These are phyloP conservation scores for Rhizophora apiculata DNA, from an alignment of 345 rosid species.

Conservation along the genomic window DNA sequence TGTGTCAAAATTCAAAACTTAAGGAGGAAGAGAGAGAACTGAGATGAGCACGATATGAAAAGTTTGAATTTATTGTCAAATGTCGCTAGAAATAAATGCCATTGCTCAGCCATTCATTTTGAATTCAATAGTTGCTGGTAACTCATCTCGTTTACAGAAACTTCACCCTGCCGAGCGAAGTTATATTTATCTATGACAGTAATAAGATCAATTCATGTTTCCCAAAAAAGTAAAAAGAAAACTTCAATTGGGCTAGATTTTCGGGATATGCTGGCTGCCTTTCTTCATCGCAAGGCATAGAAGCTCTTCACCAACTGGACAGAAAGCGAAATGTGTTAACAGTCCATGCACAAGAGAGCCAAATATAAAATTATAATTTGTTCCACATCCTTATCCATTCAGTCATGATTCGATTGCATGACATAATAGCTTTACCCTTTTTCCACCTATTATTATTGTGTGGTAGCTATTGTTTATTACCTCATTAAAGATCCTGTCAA, in stretches of 20 bases:
- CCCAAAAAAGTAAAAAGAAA: too few species aligned
- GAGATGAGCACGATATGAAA: too few species aligned
- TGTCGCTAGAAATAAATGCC: too few species aligned
- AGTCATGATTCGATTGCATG: constrained; percentile 13
- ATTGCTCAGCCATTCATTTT: too few species aligned
- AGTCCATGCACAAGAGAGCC: constrained; percentile 3
- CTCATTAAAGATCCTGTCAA: too few species aligned
- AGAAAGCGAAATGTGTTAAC: constrained; percentile 15
- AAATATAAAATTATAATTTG: neutral
- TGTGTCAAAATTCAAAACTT: too few species aligned
- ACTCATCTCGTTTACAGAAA: neutral
- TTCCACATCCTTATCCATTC: constrained; percentile 17
- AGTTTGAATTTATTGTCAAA: too few species aligned
- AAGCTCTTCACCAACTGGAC: constrained; percentile 15
- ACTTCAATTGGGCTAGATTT: constrained; percentile 27
- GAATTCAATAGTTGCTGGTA: neutral
- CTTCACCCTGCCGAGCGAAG: constrained; percentile 11
- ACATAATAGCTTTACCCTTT: neutral
- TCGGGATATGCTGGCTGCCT: constrained; percentile 32
- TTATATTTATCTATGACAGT: neutral
- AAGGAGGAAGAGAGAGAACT: too few species aligned
- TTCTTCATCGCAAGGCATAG: neutral
- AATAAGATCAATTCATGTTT: too few species aligned
- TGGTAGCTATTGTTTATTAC: neutral
- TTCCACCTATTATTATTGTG: neutral